phyloP scores from a whole-genome alignment of 2,329 filamentous ascomycete species.

The Penicillium sp. region DNA sequence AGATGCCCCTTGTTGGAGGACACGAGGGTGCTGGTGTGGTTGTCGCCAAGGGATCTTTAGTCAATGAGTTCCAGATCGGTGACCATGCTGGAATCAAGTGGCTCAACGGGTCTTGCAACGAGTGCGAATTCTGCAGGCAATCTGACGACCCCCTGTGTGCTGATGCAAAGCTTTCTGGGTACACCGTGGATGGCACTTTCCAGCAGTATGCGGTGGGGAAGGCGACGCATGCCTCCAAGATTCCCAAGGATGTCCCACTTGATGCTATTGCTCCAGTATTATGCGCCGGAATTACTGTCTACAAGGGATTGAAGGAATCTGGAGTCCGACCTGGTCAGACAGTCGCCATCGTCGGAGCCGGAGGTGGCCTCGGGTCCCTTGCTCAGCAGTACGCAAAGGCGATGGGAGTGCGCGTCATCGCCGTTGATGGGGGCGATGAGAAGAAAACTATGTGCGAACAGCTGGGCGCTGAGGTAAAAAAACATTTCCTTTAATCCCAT shows the following conservation, averaged over 20 bases:
- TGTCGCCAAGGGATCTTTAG: constrained; percentile 73
- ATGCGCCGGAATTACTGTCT: constrained; percentile 85
- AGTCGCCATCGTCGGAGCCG: constrained; percentile 83
- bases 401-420: constrained; percentile 80
- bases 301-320: constrained; percentile 87
- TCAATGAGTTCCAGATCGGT: constrained; percentile 74
- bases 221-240: constrained; percentile 78
- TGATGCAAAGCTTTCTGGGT: constrained; percentile 75
- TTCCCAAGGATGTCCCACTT: constrained; percentile 75
- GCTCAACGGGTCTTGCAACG: constrained; percentile 83
- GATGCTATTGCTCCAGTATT: constrained; percentile 79
- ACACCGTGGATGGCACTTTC: constrained; percentile 90
- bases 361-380: constrained; percentile 78
- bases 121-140: constrained; percentile 78
- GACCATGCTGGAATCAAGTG: constrained; percentile 86
- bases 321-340: constrained; percentile 72
- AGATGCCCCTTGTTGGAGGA: constrained; percentile 78
- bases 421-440: constrained; percentile 80
- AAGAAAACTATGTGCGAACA: constrained; percentile 69
- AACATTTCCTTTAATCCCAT: not conserved
- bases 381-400: constrained; percentile 88
- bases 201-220: constrained; percentile 90
- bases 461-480: constrained; percentile 65
- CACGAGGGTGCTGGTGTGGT: constrained; percentile 76
- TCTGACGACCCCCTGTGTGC: constrained; percentile 80